Conservation (phyloP, 192 early-diverging fungal species). For the Jimgerdemannia lactiflua region DNA sequence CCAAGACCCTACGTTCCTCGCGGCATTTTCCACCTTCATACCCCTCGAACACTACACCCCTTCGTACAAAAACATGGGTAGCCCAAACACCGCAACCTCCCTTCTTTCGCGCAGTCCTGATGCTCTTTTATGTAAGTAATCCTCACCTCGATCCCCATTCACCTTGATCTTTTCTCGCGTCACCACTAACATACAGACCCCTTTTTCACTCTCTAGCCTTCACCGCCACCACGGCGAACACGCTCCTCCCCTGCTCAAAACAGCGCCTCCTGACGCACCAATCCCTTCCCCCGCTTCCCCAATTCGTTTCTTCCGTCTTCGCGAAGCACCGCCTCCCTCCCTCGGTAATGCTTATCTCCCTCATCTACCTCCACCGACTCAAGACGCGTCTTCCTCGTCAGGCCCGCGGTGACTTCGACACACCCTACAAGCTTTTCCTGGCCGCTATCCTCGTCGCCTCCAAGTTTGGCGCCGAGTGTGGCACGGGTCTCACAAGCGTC, state of each 20-base stretch:
- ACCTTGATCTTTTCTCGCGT: background rate
- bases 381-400: constrained; percentile 55
- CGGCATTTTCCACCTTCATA: no score
- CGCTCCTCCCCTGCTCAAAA: constrained; percentile 4
- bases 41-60: no score
- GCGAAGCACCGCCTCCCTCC: constrained; percentile 22
- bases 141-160: background rate
- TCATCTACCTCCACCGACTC: constrained; percentile 71
- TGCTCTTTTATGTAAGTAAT: background rate
- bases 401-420: constrained; percentile 66
- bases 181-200: no score
- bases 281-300: constrained; percentile 23
- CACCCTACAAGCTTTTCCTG: constrained; percentile 71
- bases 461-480: constrained; percentile 58
- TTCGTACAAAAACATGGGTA: background rate
- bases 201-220: background rate
- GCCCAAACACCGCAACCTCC: background rate
- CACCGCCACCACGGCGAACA: background rate
- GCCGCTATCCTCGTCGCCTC: constrained; percentile 65
- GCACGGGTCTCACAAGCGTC: constrained; percentile 32
- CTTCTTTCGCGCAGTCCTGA: background rate
- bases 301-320: constrained; percentile 33
- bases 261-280: constrained; percentile 11
- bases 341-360: constrained; percentile 47
- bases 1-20: no score